Conservation (phyloP, 495 filamentous ascomycete genomes). For the Aspergillus saccharolyticus region DNA sequence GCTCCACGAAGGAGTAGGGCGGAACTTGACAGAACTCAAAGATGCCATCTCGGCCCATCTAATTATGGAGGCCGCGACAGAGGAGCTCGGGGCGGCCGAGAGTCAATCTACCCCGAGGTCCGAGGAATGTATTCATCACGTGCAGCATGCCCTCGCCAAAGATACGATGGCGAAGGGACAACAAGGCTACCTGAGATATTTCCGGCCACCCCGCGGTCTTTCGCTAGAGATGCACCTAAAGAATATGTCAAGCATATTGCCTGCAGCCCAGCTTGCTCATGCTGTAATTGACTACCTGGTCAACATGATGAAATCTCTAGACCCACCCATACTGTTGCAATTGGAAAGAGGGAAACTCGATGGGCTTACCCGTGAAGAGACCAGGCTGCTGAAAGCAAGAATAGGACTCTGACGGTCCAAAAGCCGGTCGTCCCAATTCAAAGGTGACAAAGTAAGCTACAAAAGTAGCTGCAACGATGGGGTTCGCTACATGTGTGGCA, state of each 20-base stretch:
- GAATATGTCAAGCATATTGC: neutral
- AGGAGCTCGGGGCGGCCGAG: neutral
- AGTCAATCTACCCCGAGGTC: neutral
- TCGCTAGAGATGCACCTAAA: neutral
- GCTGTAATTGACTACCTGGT: constrained; percentile 11
- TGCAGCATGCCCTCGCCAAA: neutral
- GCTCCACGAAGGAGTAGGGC: neutral
- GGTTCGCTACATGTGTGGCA: neutral
- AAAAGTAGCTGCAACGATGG: neutral
- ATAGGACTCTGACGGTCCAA: constrained; percentile 18
- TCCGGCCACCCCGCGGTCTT: neutral
- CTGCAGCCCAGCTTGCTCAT: neutral
- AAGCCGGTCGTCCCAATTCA: neutral
- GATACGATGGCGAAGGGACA: neutral
- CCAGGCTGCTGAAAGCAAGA: constrained; percentile 25
- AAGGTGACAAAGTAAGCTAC: neutral
- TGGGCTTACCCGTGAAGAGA: constrained; percentile 33
- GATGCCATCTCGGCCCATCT: neutral
- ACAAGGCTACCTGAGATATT: neutral
- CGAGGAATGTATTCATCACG: neutral
- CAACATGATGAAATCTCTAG: constrained; percentile 30
- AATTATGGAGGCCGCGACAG: neutral
- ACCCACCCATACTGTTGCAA: constrained; percentile 39
- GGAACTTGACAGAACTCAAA: neutral
- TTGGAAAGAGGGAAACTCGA: constrained; percentile 40